A percentile compares a stretch with the other conserved stretches of the same genome.
phyloP scores from a whole-genome alignment of 208 protist genomes.

The Leishmania lainsoni region DNA sequence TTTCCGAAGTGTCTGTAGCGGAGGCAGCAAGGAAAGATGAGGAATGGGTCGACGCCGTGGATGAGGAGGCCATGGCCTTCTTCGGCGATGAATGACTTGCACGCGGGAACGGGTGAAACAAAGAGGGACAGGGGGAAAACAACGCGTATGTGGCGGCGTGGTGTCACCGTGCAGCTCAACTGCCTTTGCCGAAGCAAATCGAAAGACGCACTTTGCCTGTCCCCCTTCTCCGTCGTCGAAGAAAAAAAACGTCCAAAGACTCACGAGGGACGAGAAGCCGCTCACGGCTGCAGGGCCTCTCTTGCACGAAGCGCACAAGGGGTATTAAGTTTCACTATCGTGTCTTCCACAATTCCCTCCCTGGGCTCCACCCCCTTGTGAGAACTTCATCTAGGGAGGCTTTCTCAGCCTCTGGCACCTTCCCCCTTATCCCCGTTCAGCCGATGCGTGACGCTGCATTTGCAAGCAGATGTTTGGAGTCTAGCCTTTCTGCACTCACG shows the following conservation, averaged over 20 bases:
- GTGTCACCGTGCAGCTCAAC: background rate
- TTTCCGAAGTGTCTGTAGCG: background rate
- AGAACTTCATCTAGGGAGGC: background rate
- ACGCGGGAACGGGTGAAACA: background rate
- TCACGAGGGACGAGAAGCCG: background rate
- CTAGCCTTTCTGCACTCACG: background rate
- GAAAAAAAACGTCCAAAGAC: background rate
- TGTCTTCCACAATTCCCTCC: background rate
- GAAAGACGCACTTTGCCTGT: background rate
- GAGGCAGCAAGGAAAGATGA: background rate
- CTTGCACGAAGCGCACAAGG: background rate
- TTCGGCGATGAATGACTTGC: conserved; percentile 31
- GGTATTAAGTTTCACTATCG: background rate
- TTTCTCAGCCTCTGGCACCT: background rate
- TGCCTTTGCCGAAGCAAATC: background rate
- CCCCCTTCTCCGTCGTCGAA: background rate
- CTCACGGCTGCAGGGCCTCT: background rate
- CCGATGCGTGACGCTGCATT: background rate
- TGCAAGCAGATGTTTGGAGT: background rate
- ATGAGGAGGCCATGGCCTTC: conserved; percentile 57
- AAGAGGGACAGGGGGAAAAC: background rate
- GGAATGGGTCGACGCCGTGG: conserved; percentile 27
- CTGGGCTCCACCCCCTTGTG: background rate
- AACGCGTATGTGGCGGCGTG: background rate
- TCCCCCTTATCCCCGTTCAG: background rate